Conservation (phyloP, 257 asterid genomes). For the Nicotiana paniculata region DNA sequence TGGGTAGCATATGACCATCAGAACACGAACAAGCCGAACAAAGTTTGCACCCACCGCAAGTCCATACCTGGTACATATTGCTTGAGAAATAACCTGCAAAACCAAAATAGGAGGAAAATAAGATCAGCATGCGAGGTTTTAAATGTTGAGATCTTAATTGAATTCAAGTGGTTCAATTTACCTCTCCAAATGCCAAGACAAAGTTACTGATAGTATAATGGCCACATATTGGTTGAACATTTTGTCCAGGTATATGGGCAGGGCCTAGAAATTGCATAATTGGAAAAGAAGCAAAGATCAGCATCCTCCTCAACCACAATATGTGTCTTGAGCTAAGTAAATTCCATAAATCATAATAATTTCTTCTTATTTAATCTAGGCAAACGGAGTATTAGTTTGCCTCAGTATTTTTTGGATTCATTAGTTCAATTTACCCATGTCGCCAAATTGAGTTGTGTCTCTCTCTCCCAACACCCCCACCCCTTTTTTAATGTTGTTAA, state of each 20-base stretch:
- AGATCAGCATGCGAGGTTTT: constrained; percentile 4
- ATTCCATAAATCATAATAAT: too few species aligned
- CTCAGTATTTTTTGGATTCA: too few species aligned
- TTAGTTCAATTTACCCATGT: too few species aligned
- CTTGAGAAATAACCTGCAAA: constrained; percentile 95
- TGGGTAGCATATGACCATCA: constrained; percentile 79
- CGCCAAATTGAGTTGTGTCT: too few species aligned
- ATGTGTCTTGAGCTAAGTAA: too few species aligned
- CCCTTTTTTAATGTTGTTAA: too few species aligned
- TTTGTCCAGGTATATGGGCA: constrained; percentile 86
- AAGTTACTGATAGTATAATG: constrained; percentile 88
- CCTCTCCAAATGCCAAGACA: constrained; percentile 94
- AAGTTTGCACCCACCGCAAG: constrained; percentile 93
- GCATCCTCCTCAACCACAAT: too few species aligned
- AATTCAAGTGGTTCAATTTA: constrained; percentile 18
- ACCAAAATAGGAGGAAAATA: constrained; percentile 2
- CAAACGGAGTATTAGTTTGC: too few species aligned
- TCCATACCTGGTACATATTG: constrained; percentile 96
- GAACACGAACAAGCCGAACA: constrained; percentile 77
- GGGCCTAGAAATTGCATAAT: constrained; percentile 30
- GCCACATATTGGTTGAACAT: constrained; percentile 91
- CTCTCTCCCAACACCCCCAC: too few species aligned
- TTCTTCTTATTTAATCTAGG: too few species aligned
- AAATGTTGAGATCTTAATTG: not conserved
- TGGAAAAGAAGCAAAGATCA: too few species aligned